A percentile compares a stretch with the other conserved stretches of the same genome.
Conservation (phyloP, 352 stramenopile genomes). For the Pythium myriotylum region DNA sequence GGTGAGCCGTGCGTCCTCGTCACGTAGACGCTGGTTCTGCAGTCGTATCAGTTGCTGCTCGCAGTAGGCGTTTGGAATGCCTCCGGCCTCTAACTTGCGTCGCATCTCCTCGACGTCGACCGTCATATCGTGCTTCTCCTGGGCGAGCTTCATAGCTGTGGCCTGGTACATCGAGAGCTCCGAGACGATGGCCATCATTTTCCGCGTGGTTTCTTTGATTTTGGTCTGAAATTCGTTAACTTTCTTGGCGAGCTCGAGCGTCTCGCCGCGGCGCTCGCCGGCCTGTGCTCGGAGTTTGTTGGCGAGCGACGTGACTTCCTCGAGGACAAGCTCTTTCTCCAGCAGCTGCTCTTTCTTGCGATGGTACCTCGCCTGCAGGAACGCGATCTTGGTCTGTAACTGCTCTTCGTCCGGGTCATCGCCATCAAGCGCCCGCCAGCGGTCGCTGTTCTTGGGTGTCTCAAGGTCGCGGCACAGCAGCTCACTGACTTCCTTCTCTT, state of each 20-base stretch:
- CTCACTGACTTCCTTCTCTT: slow-evolving; percentile 89
- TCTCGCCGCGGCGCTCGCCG: slow-evolving; percentile 70
- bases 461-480: slow-evolving; percentile 91
- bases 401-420: slow-evolving; percentile 91
- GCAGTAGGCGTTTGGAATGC: slow-evolving; percentile 77
- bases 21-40: slow-evolving; percentile 54
- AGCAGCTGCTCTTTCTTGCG: slow-evolving; percentile 92
- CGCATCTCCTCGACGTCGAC: slow-evolving; percentile 71
- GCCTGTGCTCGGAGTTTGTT: slow-evolving; percentile 88
- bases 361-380: slow-evolving; percentile 88
- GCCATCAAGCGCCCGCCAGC: slow-evolving; percentile 88
- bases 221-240: slow-evolving; percentile 91
- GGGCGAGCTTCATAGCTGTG: slow-evolving; percentile 92
- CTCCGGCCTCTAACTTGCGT: slow-evolving; percentile 57
- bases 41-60: slow-evolving; percentile 74
- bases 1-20: slow-evolving; percentile 43
- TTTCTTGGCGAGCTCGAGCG: slow-evolving; percentile 82
- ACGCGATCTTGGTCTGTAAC: slow-evolving; percentile 79
- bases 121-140: slow-evolving; percentile 85
- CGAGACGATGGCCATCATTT: slow-evolving; percentile 95
- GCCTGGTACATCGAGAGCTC: slow-evolving; percentile 96
- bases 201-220: slow-evolving; percentile 91
- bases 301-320: slow-evolving; percentile 90
- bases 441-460: slow-evolving; percentile 85
- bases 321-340: slow-evolving; percentile 94